Evolutionary conservation across 768 basidiomycete species (phyloP).

Genomic region (Lentinus brumalis): DNA sequence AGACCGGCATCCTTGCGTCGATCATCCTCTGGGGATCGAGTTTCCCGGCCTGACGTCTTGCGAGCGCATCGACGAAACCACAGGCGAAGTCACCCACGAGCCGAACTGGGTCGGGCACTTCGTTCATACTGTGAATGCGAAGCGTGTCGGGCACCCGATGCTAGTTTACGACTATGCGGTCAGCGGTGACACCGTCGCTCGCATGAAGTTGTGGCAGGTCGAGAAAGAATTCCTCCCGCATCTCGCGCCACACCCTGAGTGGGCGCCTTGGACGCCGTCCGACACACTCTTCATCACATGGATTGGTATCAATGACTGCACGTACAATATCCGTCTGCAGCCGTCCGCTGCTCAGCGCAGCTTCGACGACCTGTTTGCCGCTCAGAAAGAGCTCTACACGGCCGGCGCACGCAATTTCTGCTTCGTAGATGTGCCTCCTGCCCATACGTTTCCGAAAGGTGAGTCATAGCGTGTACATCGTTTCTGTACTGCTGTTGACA

Average conservation of each 20-base stretch:
- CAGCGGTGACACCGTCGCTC: slow-evolving; percentile 47
- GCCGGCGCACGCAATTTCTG: slow-evolving; percentile 51
- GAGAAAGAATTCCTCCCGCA: slow-evolving; percentile 37
- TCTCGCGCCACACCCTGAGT: slow-evolving; percentile 19
- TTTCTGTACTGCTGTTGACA: not conserved
- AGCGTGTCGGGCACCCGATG: slow-evolving; percentile 28
- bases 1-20: slow-evolving; percentile 32
- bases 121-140: slow-evolving; percentile 25
- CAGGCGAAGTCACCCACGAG: slow-evolving; percentile 39
- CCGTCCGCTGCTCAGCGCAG: slow-evolving; percentile 4
- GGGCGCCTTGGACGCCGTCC: slow-evolving; percentile 22
- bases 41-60: slow-evolving; percentile 50
- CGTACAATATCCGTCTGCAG: slow-evolving; percentile 34
- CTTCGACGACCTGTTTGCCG: slow-evolving; percentile 39
- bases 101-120: slow-evolving; percentile 68
- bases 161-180: slow-evolving; percentile 59
- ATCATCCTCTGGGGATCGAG: slow-evolving; percentile 47
- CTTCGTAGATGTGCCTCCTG: slow-evolving; percentile 59
- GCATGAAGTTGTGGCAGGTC: slow-evolving; percentile 36
- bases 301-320: slow-evolving; percentile 69
- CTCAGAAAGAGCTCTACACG: slow-evolving; percentile 50
- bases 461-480: not conserved
- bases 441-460: slow-evolving; percentile 45
- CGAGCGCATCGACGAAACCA: slow-evolving; percentile 60
- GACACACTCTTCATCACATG: slow-evolving; percentile 47